Base-by-base conservation (phyloP, 2,329 filamentous ascomycete genomes). In the Onygena corvina region DNA sequence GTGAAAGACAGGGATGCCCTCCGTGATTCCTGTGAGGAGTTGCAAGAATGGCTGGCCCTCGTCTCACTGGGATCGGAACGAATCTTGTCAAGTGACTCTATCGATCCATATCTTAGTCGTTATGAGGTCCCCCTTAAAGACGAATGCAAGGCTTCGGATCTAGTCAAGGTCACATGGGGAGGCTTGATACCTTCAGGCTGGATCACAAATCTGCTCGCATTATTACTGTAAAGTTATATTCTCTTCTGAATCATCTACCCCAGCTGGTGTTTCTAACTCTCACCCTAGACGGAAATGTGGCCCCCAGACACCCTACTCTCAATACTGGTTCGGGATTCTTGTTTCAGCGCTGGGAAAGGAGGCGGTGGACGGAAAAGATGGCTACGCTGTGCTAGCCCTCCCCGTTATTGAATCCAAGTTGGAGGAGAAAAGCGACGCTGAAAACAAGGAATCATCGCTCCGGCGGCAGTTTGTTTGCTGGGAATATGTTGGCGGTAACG, bases 21-120 rank as follows among this genome's bases (percentile, higher is more conserved):
- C 30, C 79, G 84, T 51, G 79, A 86, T 18, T 74, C 74, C 52
- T 76, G 72, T 7, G 57, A 77, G 4, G 69, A 74, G n/a, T 55
- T 79, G 18, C 71, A 74, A 34, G 76, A 83, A 64, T 86, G 80
- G 79, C 65, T 84, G 16, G 78, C 71, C 4, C 69, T 79, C 42
- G 66, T 83, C 4, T 68, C 72, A 12, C 60, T 73, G 11, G 55
- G 57, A 8, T 71, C 70, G 11, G 64, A 66, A 11, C 61, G 67
- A 14, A 56, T 73, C 2, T 55, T 55, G 30, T 58, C 55, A 12
- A 55, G 60, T 33, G 67, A 71, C 52, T 54, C 58, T 11, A 60
- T 70, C 25, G 70, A 72, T 49, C 63, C 68, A 6, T 72, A 66
- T 52, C 57, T 72, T 20, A 66, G 67, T 53, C 67, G 69, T 11